Evolutionary conservation across 2,329 filamentous ascomycete genomes (phyloP), one percentile per base, ranked within the genome.

Genomic region (Penicillium sp.): DNA sequence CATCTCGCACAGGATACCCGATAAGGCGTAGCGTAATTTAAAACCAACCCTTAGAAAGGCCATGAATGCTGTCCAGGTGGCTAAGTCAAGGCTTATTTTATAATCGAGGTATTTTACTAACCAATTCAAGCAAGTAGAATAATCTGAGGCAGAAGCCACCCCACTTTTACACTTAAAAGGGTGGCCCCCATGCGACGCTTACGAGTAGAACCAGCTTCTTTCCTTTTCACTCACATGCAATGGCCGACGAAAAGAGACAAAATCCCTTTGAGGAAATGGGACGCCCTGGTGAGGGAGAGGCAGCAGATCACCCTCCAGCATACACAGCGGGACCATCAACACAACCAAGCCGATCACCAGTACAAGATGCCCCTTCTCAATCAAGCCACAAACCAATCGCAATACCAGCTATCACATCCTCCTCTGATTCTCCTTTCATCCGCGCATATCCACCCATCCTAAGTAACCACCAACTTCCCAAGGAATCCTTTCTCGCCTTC

Each of bases 401-500:
- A 10, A 61, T 64, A 4, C 61, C 62, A n/a, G 60, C 59, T 2
- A 50, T 63, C 49, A 45, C 44, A 10, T 24, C 55, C 7, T 40
- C 55, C 0, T 55, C 47, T 14, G 62, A 55, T 14, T 61, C 62
- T 9, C 57, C 61, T 5, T 60, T 64, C 29, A 34, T 64, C 9
- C 62, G 62, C 22, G 57, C 61, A 37, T 64, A 64, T n/a, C 42
- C 57, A 8, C 61, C 62, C 8, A 44, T 50, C 4, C 31, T 64
- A 7, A 35, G 18, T 8, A 47, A 55, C 1, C 29, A 57, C 43
- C 57, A 60, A 16, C 43, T 62, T 7, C 53, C 61, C 39, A 58
- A 60, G 11, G 56, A 61, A 13, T 53, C 56, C 2, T 64, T 70
- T 47, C 48, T 68, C n/a, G 35, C 16, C 8, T 69, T 70, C 49